Base-by-base conservation (phyloP, 768 basidiomycete genomes). In the Rhizopogon rudus region DNA sequence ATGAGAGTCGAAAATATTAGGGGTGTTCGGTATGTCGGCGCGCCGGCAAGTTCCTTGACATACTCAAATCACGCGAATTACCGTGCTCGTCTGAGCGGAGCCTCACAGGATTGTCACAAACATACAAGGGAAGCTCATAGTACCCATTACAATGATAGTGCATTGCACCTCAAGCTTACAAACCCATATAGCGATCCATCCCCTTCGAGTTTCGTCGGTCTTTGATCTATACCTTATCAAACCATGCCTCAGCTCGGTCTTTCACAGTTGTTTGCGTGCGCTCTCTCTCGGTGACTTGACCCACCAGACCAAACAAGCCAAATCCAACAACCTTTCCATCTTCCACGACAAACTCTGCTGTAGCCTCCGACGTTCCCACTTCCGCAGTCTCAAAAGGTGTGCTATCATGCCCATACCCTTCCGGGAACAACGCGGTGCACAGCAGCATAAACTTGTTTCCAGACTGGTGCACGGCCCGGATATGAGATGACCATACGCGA, bases 351-450 rank as follows among this genome's bases (percentile, higher is more conserved):
- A 7, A n/a, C 66, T 69, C 70, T 1, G 57, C 65, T 8, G 44
- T 16, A 8, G 35, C 57, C 5, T 55, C 17, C 1, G 55, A 37
- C 0, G 48, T 45, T 7, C 51, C 56, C 2, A 61, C 17, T 31
- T 49, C 52, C 20, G 13, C 17, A 28, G 52, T 63, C 20, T 69
- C 67, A 17, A 67, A 76, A 8, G 75, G 72, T 5, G 62, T 71
- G 25, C 35, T 49, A 44, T 76, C 68, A 20, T 56, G 62, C 13
- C 77, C 76, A 46, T 71, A 77, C 5, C 77, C 75, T 0, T 68
- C 25, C 1, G 73, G 70, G 57, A 71, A 76, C 3, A 75, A 60
- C 2, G 59, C 59, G 6, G 70, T 65, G 3, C 63, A 50, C 10
- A 53, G 22, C 5, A 67, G 35, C 0, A 43, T 43, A 53, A 72